Evolutionary conservation across 2,329 filamentous ascomycete genomes (phyloP), one percentile per base, ranked within the genome.

Genomic region (Hypoxylon sp.): DNA sequence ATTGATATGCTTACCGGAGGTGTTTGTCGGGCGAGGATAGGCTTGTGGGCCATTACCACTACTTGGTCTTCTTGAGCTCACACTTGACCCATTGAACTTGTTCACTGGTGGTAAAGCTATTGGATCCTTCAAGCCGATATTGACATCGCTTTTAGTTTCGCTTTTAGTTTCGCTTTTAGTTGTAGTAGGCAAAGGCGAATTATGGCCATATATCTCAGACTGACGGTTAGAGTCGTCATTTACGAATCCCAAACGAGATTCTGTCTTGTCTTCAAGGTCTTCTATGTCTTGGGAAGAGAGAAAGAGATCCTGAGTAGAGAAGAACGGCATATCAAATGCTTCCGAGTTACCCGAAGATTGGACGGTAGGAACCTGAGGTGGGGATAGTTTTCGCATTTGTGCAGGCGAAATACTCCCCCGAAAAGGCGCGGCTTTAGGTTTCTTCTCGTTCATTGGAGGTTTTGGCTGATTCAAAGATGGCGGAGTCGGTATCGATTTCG

Each of bases 221-320:
- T 29, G 44, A 26, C 8, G 20, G 3, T 8, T 29, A 26, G n/a
- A 4, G 15, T 15, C n/a, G 4, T 5, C 13, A 30, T 11, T 19
- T n/a, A 46, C 36, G 16, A 36, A 32, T 46, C 53, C 54, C 6
- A 43, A 23, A 20, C 59, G 48, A 1, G 63, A 62, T 2, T 43
- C 12, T 12, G 63, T 45, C 1, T 65, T 51, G 19, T 67, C 62
- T 31, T 71, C 70, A 26, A 78, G 66, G 13, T 79, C 76, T 27
- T 65, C 64, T n/a, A 78, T 48, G 31, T 79, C 77, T 51, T 79
- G 75, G 3, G 77, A 75, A 1, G 77, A 78, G 6, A 78, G 61
- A 1, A 71, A 51, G 1, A 78, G 47, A 55, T 80, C 78, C 51
- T 79, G 78, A 0, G 76, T 77, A 1, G 71, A 75, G 26, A 77